Evolutionary conservation across 176 grass and related monocot species (phyloP), one percentile per base, ranked within the genome.

Genomic region (Eragrostis curvula): DNA sequence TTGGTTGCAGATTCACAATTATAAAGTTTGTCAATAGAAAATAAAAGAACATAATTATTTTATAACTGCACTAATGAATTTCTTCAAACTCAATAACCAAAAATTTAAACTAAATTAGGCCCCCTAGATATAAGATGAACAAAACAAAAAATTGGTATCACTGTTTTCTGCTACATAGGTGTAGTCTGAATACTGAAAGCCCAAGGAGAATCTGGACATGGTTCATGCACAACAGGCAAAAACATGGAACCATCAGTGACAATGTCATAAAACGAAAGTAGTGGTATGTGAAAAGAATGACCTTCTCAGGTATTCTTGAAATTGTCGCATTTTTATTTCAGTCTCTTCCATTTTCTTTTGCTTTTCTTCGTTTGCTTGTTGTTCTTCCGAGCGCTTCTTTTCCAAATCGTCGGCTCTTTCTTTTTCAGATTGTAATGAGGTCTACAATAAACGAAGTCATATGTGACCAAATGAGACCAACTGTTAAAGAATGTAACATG

Each of bases 281-380:
- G 41, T 51, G 82, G 46, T 42, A 82, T 85, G 56, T 67, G 68
- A 86, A 73, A 67, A 73, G 60, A 24, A 81, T 83, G 78, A 99
- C 96, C 96, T 93, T 71, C 88, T 87, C 23, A 96, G 59, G 81
- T 88, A 93, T 55, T 99, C 93, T 85, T 99, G 90, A 87, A 96
- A 86, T 81, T 93, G 88, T 49, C 89, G 85, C 69, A 96, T 68
- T 89, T 94, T 96, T 85, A 87, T 85, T 83, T 94, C 96, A 46
- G 82, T 60, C 70, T 99, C 96, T 79, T 93, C 88, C 49, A 94
- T n/a, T 67, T 96, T 99, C 79, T 86, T 88, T 88, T 87, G 87
- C 60, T 80, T 90, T 79, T 99, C 96, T 82, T 92, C 93, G 48
- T 75, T 85, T 85, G 76, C 71, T 87, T 84, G 71, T 88, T 88